These are phyloP conservation scores for Lomentospora prolificans DNA, from an alignment of 2,329 filamentous ascomycete genomes.

Conservation along the genomic window DNA sequence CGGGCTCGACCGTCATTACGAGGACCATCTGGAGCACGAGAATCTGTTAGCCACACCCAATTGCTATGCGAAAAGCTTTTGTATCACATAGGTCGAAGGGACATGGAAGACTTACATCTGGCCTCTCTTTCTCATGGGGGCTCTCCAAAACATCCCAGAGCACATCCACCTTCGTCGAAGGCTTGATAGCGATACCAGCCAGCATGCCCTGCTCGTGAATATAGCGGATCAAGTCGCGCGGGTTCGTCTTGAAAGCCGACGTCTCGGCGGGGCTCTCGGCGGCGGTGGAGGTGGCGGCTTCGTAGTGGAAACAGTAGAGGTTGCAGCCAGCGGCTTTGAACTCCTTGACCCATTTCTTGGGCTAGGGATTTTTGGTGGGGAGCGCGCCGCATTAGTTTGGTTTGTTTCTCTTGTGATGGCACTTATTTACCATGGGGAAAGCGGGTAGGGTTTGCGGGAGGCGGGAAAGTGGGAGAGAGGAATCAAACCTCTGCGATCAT, in stretches of 20 bases:
- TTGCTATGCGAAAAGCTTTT: no score
- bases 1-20: constrained; percentile 95
- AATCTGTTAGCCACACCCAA: no score
- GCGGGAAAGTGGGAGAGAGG: not conserved
- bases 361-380: constrained; percentile 44
- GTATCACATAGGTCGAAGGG: no score
- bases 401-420: no score
- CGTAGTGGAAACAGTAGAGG: constrained; percentile 99
- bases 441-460: no score
- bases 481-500: constrained; percentile 86
- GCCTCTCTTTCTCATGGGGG: constrained; percentile 61
- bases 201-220: constrained; percentile 84
- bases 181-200: constrained; percentile 93
- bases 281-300: constrained; percentile 82
- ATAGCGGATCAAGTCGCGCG: constrained; percentile 76
- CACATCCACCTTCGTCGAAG: constrained; percentile 80
- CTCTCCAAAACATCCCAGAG: constrained; percentile 82
- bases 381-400: no score
- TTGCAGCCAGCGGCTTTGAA: constrained; percentile 93
- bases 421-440: no score
- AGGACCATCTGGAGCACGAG: constrained; percentile 72
- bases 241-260: constrained; percentile 64
- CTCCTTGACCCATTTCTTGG: constrained; percentile 95
- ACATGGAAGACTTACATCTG: constrained; percentile 59
- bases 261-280: constrained; percentile 67